These are phyloP conservation scores for Acorus gramineus DNA, from an alignment of 106 monocot species.

Conservation along the genomic window DNA sequence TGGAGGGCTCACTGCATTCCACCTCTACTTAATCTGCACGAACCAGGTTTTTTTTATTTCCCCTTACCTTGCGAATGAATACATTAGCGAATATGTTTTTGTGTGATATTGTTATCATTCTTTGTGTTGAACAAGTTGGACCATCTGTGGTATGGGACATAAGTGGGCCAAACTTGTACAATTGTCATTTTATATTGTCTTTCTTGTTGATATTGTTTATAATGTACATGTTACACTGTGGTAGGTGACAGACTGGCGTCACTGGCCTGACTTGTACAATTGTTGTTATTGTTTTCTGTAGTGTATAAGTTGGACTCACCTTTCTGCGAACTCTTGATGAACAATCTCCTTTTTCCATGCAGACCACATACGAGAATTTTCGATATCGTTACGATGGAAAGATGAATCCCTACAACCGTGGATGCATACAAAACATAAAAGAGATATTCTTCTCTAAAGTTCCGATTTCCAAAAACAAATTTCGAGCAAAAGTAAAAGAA, in stretches of 20 bases:
- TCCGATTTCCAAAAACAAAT: slow-evolving; percentile 8
- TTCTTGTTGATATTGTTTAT: neutral
- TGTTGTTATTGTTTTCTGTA: too few species aligned
- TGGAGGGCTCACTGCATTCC: slow-evolving; percentile 16
- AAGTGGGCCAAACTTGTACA: too few species aligned
- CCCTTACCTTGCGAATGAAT: too few species aligned
- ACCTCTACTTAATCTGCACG: slow-evolving; percentile 12
- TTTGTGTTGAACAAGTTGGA: neutral
- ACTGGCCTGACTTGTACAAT: too few species aligned
- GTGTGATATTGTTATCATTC: neutral
- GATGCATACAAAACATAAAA: slow-evolving; percentile 2
- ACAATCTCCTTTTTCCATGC: neutral
- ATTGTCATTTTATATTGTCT: neutral
- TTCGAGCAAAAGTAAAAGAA: slow-evolving; percentile 25
- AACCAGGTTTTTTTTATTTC: slow-evolving; percentile 10
- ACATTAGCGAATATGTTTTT: too few species aligned
- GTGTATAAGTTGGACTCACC: neutral
- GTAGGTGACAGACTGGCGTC: too few species aligned
- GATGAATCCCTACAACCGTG: slow-evolving; percentile 16
- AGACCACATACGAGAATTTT: slow-evolving; percentile 19
- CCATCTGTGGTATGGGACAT: too few species aligned
- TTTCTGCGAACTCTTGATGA: neutral
- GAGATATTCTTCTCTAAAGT: slow-evolving; percentile 12
- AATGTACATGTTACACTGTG: too few species aligned
- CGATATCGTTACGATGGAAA: slow-evolving; percentile 14